A percentile compares a stretch with the other conserved stretches of the same genome.
These are phyloP conservation scores for Paraphaeosphaeria minitans DNA, from an alignment of 2,329 filamentous ascomycete species.

Conservation along the genomic window DNA sequence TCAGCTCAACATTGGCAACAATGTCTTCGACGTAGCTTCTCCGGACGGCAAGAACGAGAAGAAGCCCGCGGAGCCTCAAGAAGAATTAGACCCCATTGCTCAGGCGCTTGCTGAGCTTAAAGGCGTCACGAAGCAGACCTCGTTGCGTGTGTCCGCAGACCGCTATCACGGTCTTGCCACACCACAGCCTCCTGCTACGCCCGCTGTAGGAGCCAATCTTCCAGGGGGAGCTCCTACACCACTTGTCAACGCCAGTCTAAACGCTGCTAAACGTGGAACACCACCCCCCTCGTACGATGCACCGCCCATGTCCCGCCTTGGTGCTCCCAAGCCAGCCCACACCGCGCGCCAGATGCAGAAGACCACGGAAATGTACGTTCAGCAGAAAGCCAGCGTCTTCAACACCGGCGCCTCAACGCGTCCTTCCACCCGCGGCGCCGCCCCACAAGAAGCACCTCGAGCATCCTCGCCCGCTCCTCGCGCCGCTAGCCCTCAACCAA, in stretches of 20 bases:
- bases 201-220: constrained; percentile 46
- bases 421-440: constrained; percentile 62
- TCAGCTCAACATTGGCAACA: constrained; percentile 92
- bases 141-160: constrained; percentile 88
- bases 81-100: constrained; percentile 85
- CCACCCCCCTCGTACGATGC: constrained; percentile 87
- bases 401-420: constrained; percentile 55
- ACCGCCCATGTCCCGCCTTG: constrained; percentile 74
- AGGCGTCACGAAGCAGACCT: constrained; percentile 80
- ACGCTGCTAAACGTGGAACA: constrained; percentile 69
- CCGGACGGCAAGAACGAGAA: constrained; percentile 64
- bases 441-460: constrained; percentile 50
- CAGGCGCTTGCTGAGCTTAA: constrained; percentile 91
- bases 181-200: constrained; percentile 62
- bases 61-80: constrained; percentile 51
- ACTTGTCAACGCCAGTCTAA: constrained; percentile 51
- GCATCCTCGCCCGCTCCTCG: constrained; percentile 72
- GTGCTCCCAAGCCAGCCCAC: constrained; percentile 87
- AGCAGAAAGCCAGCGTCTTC: constrained; percentile 83
- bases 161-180: constrained; percentile 92
- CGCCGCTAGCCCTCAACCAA: constrained; percentile 61
- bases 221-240: constrained; percentile 52
- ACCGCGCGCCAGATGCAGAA: constrained; percentile 96
- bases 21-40: constrained; percentile 90
- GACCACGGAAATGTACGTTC: constrained; percentile 84